Evolutionary conservation across 768 basidiomycete genomes (phyloP), one percentile per base, ranked within the genome.

Genomic region (Punctularia strigosozonata): DNA sequence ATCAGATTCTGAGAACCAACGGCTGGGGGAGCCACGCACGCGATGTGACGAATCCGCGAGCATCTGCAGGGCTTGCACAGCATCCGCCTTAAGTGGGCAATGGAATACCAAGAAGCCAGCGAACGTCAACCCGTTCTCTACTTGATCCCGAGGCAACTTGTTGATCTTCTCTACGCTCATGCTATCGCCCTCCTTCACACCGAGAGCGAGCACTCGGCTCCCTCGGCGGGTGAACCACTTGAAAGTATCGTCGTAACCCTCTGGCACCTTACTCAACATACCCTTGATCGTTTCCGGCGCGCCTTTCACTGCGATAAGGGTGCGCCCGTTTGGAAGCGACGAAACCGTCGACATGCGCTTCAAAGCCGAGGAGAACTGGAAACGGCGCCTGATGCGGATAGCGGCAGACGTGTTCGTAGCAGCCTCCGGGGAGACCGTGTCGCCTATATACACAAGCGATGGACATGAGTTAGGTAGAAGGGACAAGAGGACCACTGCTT

Each of bases 51-150:
- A 89, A 53, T 98, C 94, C 3, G 83, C 80, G 38, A 99, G 67
- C 88, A 94, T 94, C 59, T 85, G 89, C 42, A 99, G 69, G 0
- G 86, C 74, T 44, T 82, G 77, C 8, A 98, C 69, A 2, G 95
- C 95, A 56, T 99, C 95, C 13, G 75, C 59, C 60, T 99, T 99
- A 46, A 99, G 73, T 2, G 95, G 95, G 54, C 92, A 98, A 53
- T 97, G 92, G 77, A 99, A 99, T 17, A 99, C 90, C 43, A 99
- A 66, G 68, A 99, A 99, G 5, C 95, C 95, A n/a, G 76, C 89
- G 51, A 99, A 99, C 3, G 55, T 63, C 33, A 99, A 68, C 1
- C 62, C 55, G 43, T 75, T 77, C 59, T 99, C 95, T 7, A 88
- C 85, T 22, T 75, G 60, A 28, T 87, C 79, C 33, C 95, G 70